Evolutionary conservation across 1,284 basidiomycete genomes (phyloP), one percentile per base, ranked within the genome.

Genomic region (Puccinia hordei): DNA sequence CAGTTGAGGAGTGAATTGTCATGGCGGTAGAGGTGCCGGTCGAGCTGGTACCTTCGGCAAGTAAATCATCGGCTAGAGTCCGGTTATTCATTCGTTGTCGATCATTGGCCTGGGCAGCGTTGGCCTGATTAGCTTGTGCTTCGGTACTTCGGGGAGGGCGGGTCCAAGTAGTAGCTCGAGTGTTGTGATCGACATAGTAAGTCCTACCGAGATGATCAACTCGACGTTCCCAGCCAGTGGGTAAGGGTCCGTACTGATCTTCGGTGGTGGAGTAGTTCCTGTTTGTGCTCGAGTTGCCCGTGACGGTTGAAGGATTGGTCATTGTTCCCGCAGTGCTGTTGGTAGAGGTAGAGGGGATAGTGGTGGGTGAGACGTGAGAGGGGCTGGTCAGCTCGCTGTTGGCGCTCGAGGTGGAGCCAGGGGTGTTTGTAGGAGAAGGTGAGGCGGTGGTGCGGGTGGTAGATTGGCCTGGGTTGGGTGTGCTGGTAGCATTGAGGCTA

Each of bases 211-310:
- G 90, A 73, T 90, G 91, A 86, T 98, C 97, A 71, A 91, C 90
- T 65, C 97, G 90, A 80, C 95, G 90, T 86, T 99, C 97, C 95
- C 95, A 99, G 15, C 94, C 94, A 41, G 87, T 84, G 0, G 96
- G 96, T 41, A 99, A 87, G n/a, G 91, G 90, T 13, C 90, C 90
- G 38, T 90, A 88, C 88, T 92, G 88, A 87, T 90, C 89, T 68
- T 92, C 91, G 82, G 91, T 91, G 24, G 93, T 91, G 84, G 93
- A 93, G 86, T 94, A 94, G 85, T 93, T 93, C 82, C 91, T 89
- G 83, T 88, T 86, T 86, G 83, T 89, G 87, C 88, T 87, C 81
- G 87, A 87, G 84, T 68, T 88, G 87, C 75, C 83, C 84, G 75
- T 78, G 83, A 85, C 68, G 86, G 84, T 82, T 85, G 65, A 84